Conservation (phyloP, 352 stramenopile species). For the Globisporangium alternatum region DNA sequence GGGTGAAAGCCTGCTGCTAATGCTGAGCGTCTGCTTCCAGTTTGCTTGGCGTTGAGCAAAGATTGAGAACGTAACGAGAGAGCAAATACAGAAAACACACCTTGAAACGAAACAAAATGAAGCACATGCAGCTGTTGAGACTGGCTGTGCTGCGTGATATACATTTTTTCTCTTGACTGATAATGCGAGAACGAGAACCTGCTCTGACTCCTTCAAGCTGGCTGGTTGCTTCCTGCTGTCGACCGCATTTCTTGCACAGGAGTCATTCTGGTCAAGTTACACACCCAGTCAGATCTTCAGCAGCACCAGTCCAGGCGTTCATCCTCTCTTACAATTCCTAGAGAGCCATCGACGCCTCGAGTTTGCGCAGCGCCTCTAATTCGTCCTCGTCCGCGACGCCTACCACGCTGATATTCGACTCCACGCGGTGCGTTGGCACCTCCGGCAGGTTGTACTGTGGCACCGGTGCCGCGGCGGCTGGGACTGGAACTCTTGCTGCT, state of each 20-base stretch:
- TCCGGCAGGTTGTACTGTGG: constrained; percentile 73
- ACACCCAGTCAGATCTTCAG: background rate
- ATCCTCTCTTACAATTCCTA: constrained; percentile 20
- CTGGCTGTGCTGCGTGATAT: background rate
- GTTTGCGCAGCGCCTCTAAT: constrained; percentile 76
- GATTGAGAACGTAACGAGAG: background rate
- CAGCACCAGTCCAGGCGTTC: background rate
- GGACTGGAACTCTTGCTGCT: constrained; percentile 17
- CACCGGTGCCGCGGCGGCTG: constrained; percentile 20
- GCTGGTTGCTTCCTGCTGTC: background rate
- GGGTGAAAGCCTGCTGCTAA: background rate
- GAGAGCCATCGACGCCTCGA: constrained; percentile 85
- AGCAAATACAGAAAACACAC: constrained; percentile 7
- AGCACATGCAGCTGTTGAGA: background rate
- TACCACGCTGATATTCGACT: constrained; percentile 77
- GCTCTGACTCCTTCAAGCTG: background rate
- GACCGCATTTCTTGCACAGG: background rate
- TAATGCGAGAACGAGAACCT: background rate
- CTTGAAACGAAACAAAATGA: background rate
- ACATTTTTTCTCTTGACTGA: constrained; percentile 1
- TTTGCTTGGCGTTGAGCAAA: constrained; percentile 1
- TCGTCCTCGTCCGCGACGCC: constrained; percentile 78
- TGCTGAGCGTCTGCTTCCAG: background rate
- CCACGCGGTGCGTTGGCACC: constrained; percentile 67
- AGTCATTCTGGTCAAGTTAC: background rate